A percentile compares a stretch with the other conserved stretches of the same genome.
Evolutionary conservation across 352 stramenopile species (phyloP).

Genomic region (Globisporangium sylvaticum): DNA sequence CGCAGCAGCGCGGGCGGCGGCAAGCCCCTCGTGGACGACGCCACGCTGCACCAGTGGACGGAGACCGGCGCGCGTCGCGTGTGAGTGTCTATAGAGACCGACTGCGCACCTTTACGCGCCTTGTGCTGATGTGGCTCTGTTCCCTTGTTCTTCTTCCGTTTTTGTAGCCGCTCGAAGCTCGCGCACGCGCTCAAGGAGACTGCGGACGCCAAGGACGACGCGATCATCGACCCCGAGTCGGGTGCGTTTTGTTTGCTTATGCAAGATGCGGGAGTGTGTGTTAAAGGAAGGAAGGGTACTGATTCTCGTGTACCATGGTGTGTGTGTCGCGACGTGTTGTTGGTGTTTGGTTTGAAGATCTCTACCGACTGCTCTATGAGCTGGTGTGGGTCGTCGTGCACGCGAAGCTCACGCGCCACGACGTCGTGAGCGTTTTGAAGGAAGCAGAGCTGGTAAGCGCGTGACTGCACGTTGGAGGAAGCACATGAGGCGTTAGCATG

Average conservation of each 20-base stretch:
- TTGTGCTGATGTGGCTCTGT: neutral
- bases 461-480: neutral
- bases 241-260: conserved; percentile 17
- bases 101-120: too few species aligned
- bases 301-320: neutral
- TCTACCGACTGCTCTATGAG: conserved; percentile 73
- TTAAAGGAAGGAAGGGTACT: neutral
- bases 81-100: too few species aligned
- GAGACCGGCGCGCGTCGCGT: conserved; percentile 51
- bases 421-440: conserved; percentile 67
- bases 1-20: conserved; percentile 18
- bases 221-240: conserved; percentile 16
- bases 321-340: neutral
- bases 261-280: neutral
- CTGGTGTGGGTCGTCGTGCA: conserved; percentile 74
- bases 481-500: neutral
- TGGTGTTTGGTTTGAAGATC: conserved; percentile 21
- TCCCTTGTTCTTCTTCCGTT: neutral
- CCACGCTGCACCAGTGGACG: conserved; percentile 56
- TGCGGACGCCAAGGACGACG: conserved; percentile 15
- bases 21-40: conserved; percentile 47
- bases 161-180: conserved; percentile 35
- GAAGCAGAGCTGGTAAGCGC: conserved; percentile 48
- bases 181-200: conserved; percentile 33
- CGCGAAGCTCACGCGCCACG: conserved; percentile 63